A percentile compares a stretch with the other conserved stretches of the same genome.
Evolutionary conservation across 2,329 filamentous ascomycete genomes (phyloP).

Genomic region (Xylariales sp.): DNA sequence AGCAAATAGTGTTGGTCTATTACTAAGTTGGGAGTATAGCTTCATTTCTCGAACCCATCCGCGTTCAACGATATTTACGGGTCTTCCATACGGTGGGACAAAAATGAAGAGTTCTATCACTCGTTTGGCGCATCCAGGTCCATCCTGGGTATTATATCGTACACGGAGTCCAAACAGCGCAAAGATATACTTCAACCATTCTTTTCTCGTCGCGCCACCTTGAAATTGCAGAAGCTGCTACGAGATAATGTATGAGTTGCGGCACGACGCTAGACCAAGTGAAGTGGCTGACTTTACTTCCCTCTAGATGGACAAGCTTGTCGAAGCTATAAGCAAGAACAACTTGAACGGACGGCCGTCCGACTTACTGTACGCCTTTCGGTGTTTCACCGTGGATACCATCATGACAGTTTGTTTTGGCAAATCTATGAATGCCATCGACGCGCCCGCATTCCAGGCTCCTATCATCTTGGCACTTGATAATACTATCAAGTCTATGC

Average conservation of each 20-base stretch:
- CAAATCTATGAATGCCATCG: constrained; percentile 30
- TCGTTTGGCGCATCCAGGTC: constrained; percentile 35
- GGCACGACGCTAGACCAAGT: background rate
- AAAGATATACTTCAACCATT: constrained; percentile 35
- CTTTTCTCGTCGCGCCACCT: constrained; percentile 35
- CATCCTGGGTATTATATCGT: constrained; percentile 35
- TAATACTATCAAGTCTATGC: constrained; percentile 24
- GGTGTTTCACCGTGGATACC: constrained; percentile 30
- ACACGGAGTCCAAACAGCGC: constrained; percentile 31
- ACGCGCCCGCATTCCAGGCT: constrained; percentile 31
- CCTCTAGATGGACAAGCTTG: constrained; percentile 23
- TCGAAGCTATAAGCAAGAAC: constrained; percentile 21
- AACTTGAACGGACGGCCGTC: constrained; percentile 15
- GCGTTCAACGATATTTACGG: constrained; percentile 40
- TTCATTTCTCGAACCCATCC: constrained; percentile 35
- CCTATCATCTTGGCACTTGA: constrained; percentile 38
- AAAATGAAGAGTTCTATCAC: constrained; percentile 32
- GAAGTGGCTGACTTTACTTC: background rate
- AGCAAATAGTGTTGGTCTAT: background rate
- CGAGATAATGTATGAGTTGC: constrained; percentile 26
- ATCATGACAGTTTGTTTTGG: constrained; percentile 36
- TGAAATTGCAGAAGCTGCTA: constrained; percentile 26
- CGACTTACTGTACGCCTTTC: constrained; percentile 26
- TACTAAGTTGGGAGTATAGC: constrained; percentile 16
- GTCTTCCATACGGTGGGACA: constrained; percentile 34